phyloP scores from a whole-genome alignment of 164 flowering plant species.

The Macadamia integrifolia region DNA sequence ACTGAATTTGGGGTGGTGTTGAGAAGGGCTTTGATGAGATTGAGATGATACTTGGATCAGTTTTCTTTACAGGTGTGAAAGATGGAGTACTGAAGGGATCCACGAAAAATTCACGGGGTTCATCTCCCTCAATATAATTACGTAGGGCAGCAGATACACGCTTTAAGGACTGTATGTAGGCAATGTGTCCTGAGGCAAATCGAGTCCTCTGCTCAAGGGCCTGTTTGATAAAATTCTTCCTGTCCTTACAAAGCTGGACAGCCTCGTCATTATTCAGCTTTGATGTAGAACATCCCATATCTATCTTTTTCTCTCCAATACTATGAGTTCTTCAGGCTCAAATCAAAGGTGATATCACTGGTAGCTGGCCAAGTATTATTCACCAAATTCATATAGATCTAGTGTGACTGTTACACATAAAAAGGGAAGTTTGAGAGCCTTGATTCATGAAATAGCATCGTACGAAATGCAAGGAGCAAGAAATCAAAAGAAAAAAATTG shows the following conservation, averaged over 20 bases:
- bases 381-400: constrained; percentile 43
- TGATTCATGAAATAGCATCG: constrained; percentile 2
- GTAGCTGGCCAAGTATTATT: constrained; percentile 6
- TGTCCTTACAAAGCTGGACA: constrained; percentile 84
- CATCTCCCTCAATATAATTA: constrained; percentile 73
- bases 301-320: constrained; percentile 9
- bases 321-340: constrained; percentile 37
- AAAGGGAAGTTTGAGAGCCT: not conserved
- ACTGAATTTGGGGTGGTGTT: constrained; percentile 19
- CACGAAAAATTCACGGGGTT: constrained; percentile 56
- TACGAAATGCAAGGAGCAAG: constrained; percentile 2
- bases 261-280: constrained; percentile 87
- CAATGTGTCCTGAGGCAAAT: constrained; percentile 74
- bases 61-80: constrained; percentile 58
- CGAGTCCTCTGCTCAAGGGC: constrained; percentile 75
- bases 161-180: constrained; percentile 75
- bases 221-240: constrained; percentile 72
- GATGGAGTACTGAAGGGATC: constrained; percentile 55
- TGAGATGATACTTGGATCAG: constrained; percentile 45
- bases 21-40: constrained; percentile 55
- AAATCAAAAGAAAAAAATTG: not conserved
- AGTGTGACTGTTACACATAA: constrained; percentile 18
- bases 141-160: constrained; percentile 79
- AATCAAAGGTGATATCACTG: constrained; percentile 27
- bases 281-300: constrained; percentile 94